Evolutionary conservation across 106 monocot species (phyloP), one percentile per base, ranked within the genome.

Genomic region (Triglochin maritima): DNA sequence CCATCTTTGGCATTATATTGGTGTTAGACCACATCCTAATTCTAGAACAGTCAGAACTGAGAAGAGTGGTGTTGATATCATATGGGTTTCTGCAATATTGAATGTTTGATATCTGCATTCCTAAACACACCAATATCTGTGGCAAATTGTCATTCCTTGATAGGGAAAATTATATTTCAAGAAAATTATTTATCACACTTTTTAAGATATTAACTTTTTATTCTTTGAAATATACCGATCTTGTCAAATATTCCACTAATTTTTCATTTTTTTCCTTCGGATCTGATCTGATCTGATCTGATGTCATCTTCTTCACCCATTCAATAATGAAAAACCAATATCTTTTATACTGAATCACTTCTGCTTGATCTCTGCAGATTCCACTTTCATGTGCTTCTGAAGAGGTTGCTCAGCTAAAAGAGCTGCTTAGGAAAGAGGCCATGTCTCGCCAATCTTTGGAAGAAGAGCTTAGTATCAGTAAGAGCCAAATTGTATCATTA

Each of bases 401-500:
- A 64, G 82, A 83, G 60, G 17, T 81, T 45, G 73, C 60, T 70
- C 85, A 80, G 64, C 55, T 81, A 44, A 81, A 77, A 52, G 72
- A 78, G 45, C 66, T 79, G 71, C 72, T 89, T 54, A 44, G 85
- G 64, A 87, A 85, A 72, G 90, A 86, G 72, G 81, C 67, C 16
- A 47, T 65, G 46, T 57, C 75, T 29, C 81, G 84, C 50, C 76
- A 80, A 68, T 84, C 82, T 59, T 73, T 82, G 67, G 86, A 96
- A 73, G 87, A 95, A 67, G 89, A 87, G 64, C 75, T 83, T 17
- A 74, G 70, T 8, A 74, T 68, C 43, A 85, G 89, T 15, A 82
- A 79, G 67, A 77, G 61, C 61, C 86, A 92, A 84, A 44, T 88
- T 8, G 43, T 67, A 6, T 88, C 88, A 44, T 79, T 75, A 79